Percentiles rank a stretch among this genome's conserved stretches.
Evolutionary conservation across 2,329 filamentous ascomycete genomes (phyloP).

Genomic region (Leptographium galeiforme): DNA sequence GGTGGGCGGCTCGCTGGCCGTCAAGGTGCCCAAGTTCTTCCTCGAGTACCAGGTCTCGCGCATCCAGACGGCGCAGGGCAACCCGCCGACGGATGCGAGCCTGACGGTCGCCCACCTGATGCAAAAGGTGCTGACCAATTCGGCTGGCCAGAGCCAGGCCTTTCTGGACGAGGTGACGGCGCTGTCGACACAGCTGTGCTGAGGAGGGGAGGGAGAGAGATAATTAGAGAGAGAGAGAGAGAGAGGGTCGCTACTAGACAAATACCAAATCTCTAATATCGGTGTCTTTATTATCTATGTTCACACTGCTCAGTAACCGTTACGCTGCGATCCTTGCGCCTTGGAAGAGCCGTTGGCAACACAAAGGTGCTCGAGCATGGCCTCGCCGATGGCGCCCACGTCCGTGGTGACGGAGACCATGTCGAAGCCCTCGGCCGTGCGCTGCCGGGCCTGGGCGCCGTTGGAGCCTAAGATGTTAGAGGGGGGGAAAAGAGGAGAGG

Average conservation of each 20-base stretch:
- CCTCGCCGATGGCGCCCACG: constrained; percentile 18
- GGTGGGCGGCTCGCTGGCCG: constrained; percentile 35
- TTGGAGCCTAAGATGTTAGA: constrained; percentile 1
- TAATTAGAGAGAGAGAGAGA: not conserved
- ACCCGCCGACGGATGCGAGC: constrained; percentile 34
- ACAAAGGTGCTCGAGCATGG: constrained; percentile 19
- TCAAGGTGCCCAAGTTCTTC: constrained; percentile 54
- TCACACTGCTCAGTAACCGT: constrained; percentile 5
- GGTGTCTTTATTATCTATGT: not conserved
- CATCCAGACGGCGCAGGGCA: constrained; percentile 46
- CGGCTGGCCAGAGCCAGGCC: constrained; percentile 31
- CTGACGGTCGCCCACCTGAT: constrained; percentile 41
- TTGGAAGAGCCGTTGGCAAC: constrained; percentile 15
- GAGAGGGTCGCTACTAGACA: not conserved
- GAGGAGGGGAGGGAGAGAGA: not conserved
- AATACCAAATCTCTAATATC: not conserved
- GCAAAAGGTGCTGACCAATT: constrained; percentile 44
- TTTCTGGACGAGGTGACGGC: constrained; percentile 39
- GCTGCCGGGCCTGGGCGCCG: constrained; percentile 20
- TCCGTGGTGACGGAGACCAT: constrained; percentile 26
- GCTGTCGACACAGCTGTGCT: constrained; percentile 17
- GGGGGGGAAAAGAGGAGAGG: not conserved
- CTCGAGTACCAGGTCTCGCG: constrained; percentile 43
- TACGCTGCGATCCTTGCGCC: not conserved
- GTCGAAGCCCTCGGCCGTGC: constrained; percentile 23